Percentiles rank a stretch among this genome's conserved stretches.
Evolutionary conservation across 441 rosid genomes (phyloP).

Genomic region (Raphanus hybrid): DNA sequence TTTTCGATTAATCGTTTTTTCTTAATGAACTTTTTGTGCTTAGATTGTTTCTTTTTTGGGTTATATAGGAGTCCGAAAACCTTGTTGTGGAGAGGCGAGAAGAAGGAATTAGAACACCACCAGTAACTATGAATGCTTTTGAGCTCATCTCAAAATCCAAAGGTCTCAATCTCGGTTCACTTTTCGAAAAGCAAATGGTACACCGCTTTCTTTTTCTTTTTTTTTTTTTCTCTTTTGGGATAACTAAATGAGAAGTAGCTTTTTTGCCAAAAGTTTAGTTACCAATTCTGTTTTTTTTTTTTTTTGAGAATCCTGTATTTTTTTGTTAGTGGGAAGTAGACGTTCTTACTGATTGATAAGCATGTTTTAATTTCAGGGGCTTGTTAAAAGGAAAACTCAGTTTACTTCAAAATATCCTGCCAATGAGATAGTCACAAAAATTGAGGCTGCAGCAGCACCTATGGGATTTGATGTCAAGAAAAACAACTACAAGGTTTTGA

Average conservation of each 20-base stretch:
- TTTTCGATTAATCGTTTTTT: no score
- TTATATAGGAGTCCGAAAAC: slow-evolving; percentile 62
- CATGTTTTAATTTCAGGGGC: slow-evolving; percentile 61
- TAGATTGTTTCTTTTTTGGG: slow-evolving; percentile 33
- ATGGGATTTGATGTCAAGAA: slow-evolving; percentile 96
- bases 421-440: slow-evolving; percentile 89
- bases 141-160: slow-evolving; percentile 97
- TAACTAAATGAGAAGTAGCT: background rate
- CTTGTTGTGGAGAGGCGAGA: slow-evolving; percentile 94
- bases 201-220: background rate
- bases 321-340: background rate
- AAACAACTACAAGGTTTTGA: slow-evolving; percentile 83
- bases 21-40: background rate
- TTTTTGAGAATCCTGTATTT: background rate
- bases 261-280: background rate
- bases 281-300: background rate
- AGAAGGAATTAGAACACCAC: slow-evolving; percentile 69
- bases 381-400: slow-evolving; percentile 91
- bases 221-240: no score
- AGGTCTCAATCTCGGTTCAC: slow-evolving; percentile 90
- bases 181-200: slow-evolving; percentile 98
- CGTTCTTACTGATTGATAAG: slow-evolving; percentile 7
- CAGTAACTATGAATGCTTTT: slow-evolving; percentile 95
- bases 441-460: slow-evolving; percentile 86
- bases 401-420: slow-evolving; percentile 90